Evolutionary conservation across 305 asterid species (phyloP).

Genomic region (Solanum aculeatissimum): DNA sequence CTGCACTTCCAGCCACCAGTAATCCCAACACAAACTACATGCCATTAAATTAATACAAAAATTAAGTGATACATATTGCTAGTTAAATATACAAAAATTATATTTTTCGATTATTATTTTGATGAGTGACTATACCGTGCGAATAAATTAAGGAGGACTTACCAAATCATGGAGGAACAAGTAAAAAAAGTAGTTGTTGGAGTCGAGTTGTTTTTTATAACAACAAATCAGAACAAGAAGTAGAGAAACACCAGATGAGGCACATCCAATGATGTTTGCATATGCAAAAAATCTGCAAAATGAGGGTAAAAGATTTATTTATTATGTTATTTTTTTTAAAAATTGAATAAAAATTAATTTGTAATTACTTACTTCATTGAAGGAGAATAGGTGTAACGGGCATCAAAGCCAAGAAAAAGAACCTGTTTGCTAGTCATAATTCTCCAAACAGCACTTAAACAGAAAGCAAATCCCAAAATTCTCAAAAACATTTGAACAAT

Average conservation of each 20-base stretch:
- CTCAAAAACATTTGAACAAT: slow-evolving; percentile 7
- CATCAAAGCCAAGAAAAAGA: slow-evolving; percentile 5
- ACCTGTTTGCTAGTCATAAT: slow-evolving; percentile 12
- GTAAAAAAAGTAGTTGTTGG: slow-evolving; percentile 28
- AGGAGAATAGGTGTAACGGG: slow-evolving; percentile 16
- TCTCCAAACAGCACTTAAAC: slow-evolving; percentile 11
- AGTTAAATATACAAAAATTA: no score
- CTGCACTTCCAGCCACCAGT: slow-evolving; percentile 40
- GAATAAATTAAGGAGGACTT: not conserved
- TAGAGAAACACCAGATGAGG: slow-evolving; percentile 20
- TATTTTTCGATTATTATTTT: no score
- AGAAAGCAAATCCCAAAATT: slow-evolving; percentile 1
- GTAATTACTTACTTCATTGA: slow-evolving; percentile 13
- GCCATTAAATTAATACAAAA: not conserved
- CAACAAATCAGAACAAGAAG: slow-evolving; percentile 9
- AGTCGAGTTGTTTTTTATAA: slow-evolving; percentile 3
- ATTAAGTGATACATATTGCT: no score
- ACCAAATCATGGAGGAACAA: slow-evolving; percentile 51
- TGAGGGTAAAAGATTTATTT: not conserved
- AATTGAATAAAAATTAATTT: not conserved
- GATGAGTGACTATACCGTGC: no score
- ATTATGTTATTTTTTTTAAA: no score
- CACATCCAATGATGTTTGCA: slow-evolving; percentile 31
- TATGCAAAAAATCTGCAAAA: slow-evolving; percentile 39
- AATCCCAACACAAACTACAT: slow-evolving; percentile 15